Percentiles rank a stretch among this genome's conserved stretches.
phyloP scores from a whole-genome alignment of 2,329 filamentous ascomycete species.

The Colletotrichum falcatum region DNA sequence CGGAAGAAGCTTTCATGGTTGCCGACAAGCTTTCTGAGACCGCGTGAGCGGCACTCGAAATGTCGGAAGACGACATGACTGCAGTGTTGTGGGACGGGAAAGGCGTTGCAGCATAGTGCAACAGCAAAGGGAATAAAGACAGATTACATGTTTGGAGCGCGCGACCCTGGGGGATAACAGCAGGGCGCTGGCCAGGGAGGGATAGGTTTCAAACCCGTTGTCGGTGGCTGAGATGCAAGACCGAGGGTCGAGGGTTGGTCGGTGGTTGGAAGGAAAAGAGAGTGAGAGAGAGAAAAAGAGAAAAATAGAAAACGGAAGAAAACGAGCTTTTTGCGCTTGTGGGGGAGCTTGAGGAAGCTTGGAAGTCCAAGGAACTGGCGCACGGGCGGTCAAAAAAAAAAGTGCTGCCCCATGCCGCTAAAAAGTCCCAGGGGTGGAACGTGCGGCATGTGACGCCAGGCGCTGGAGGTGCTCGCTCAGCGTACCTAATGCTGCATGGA shows the following conservation, averaged over 20 bases:
- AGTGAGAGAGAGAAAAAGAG: constrained; percentile 30
- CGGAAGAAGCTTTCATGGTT: constrained; percentile 48
- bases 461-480: constrained; percentile 4
- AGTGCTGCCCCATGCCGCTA: constrained; percentile 35
- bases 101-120: constrained; percentile 40
- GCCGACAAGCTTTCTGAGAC: constrained; percentile 50
- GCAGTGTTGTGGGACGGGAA: constrained; percentile 39
- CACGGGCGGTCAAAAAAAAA: constrained; percentile 34
- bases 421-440: constrained; percentile 13
- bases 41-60: constrained; percentile 53
- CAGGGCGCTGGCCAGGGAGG: constrained; percentile 30
- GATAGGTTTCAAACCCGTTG: constrained; percentile 21
- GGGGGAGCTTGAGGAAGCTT: constrained; percentile 38
- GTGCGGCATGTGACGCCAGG: constrained; percentile 35
- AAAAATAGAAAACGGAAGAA: constrained; percentile 33
- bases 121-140: constrained; percentile 24
- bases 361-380: constrained; percentile 26
- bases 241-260: constrained; percentile 32
- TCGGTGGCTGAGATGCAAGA: constrained; percentile 37
- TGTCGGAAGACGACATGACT: constrained; percentile 55
- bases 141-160: constrained; percentile 38
- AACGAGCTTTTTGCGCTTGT: constrained; percentile 29
- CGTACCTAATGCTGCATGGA: constrained; percentile 25
- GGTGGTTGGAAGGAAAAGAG: constrained; percentile 28
- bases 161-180: constrained; percentile 29